phyloP scores from a whole-genome alignment of 225 moss, liverwort and hornwort genomes.

The Rhytidiadelphus loreus region DNA sequence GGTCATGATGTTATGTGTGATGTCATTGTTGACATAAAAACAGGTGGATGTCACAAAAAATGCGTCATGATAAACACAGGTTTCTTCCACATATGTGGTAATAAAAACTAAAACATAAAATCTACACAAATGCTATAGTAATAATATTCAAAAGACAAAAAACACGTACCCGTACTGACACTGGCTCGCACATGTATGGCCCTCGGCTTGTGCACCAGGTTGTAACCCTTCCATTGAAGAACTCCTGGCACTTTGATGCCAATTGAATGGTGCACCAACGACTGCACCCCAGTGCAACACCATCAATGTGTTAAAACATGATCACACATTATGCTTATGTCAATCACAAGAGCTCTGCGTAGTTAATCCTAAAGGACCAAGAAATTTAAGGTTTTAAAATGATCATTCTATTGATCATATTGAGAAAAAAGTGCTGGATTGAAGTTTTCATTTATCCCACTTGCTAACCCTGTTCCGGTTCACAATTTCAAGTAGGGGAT shows the following conservation, averaged over 20 bases:
- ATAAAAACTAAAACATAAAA: not conserved
- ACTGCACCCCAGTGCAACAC: not conserved
- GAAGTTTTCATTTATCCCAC: not conserved
- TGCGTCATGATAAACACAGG: no score
- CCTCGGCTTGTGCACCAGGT: not conserved
- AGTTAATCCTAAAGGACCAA: not conserved
- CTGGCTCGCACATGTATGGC: conserved; percentile 17
- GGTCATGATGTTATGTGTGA: no score
- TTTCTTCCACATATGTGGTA: not conserved
- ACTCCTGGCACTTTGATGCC: not conserved
- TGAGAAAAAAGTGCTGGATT: not conserved
- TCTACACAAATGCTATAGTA: not conserved
- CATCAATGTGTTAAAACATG: not conserved
- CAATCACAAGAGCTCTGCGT: not conserved
- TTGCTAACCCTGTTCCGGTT: not conserved
- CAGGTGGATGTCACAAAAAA: no score
- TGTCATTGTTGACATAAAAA: no score
- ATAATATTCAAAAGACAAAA: not conserved
- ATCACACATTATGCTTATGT: not conserved
- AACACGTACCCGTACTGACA: conserved; percentile 19
- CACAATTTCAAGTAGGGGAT: not conserved
- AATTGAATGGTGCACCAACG: conserved; percentile 16
- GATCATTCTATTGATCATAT: not conserved
- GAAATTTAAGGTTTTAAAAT: not conserved
- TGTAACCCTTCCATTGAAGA: conserved; percentile 16